Percentiles rank a stretch among this genome's conserved stretches.
Conservation (phyloP, 768 basidiomycete species). For the Boletellus sp. region DNA sequence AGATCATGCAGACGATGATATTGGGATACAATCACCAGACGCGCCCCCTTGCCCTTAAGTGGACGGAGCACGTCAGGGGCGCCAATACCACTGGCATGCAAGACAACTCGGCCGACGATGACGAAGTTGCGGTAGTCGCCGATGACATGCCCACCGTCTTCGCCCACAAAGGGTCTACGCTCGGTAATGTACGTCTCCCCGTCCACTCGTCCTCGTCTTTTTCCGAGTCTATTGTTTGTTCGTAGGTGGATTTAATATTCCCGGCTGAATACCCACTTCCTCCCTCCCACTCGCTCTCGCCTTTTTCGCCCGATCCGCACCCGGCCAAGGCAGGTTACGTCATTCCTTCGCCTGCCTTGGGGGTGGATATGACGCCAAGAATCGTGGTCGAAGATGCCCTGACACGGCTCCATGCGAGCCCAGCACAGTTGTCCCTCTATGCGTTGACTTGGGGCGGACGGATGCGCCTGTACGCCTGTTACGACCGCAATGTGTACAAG, state of each 20-base stretch:
- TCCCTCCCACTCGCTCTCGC: constrained; percentile 10
- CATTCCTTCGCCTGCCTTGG: background rate
- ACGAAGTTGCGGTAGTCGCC: constrained; percentile 1
- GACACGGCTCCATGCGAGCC: no score
- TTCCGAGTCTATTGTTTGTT: background rate
- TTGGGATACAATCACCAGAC: constrained; percentile 6
- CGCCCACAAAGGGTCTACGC: constrained; percentile 14
- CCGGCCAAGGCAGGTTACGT: constrained; percentile 11
- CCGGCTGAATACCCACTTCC: constrained; percentile 37
- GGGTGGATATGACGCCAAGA: no score
- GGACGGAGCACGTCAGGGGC: constrained; percentile 17
- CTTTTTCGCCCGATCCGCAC: constrained; percentile 17
- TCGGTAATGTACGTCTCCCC: constrained; percentile 28
- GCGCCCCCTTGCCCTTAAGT: constrained; percentile 18
- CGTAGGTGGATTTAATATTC: constrained; percentile 33
- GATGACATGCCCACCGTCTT: background rate
- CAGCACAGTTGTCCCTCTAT: no score
- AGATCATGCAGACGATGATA: constrained; percentile 29
- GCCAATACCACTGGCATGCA: background rate
- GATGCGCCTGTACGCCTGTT: no score
- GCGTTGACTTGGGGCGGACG: no score
- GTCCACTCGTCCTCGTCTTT: background rate
- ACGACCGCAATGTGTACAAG: no score
- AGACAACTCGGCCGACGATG: background rate
- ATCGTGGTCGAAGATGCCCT: no score